Base-by-base conservation (phyloP, 306 rosid species). In the Sophora flavescens region DNA sequence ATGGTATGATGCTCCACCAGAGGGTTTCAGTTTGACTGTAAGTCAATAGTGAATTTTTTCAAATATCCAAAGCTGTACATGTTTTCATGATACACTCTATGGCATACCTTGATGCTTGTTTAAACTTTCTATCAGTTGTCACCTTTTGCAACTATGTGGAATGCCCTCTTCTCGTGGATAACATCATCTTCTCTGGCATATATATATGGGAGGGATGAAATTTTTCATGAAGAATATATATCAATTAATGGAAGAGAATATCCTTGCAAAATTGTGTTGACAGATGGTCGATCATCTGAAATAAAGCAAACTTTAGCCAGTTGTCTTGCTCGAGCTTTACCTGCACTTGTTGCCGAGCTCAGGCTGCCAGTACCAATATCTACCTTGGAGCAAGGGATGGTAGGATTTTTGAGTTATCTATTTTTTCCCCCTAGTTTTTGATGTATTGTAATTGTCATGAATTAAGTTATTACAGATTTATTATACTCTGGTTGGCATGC, bases 351-450 rank as follows among this genome's bases (percentile, higher is more conserved):
- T 71, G 81, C 90, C 12, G 90, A 86, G 33, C 96, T 95, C 22
- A 81, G 84, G 86, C 78, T 95, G 68, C 84, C 92, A 76, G 80
- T 83, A 65, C 92, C 98, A 36, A 38, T 92, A 84, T 91, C 97
- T 77, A 89, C 81, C 82, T 83, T 95, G 87, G 98, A 95, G 90
- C 87, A 89, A 81, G 97, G 88, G 78, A 59, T 90, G 98, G 98
- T 92, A 92, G 47, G 77, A 77, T 66, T 56, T 68, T 68, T 16
- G 57, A 62, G 47, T 72, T 81, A 69, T 67, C 58, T 72, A 41
- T 64, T 54, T 67, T 44, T 71, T 67, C 38, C 22, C 54, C 67
- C 63, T 45, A 39, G 11, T 72, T 68, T 45, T 16, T 74, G 56
- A 78, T 74, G 35, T 41, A 59, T 56, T 45, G 7, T 70, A 47